A percentile compares a stretch with the other conserved stretches of the same genome.
Conservation (phyloP, 148 eudicot species). For the Amaranthus cruentus region DNA sequence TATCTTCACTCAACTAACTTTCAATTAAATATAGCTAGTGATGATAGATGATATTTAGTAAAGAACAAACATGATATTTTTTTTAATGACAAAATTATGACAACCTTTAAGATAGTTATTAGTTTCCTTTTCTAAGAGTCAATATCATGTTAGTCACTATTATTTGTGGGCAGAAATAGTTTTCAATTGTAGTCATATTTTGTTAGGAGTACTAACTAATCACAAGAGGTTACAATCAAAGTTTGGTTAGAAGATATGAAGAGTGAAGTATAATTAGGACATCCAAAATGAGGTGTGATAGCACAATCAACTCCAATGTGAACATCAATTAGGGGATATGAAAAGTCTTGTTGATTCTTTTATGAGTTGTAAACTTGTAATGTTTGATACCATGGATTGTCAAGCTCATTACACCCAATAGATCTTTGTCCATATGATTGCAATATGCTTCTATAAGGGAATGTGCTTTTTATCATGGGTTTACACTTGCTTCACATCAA, state of each 20-base stretch:
- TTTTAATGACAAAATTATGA: too few relatives aligned
- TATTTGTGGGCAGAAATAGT: too few relatives aligned
- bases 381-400: slow-evolving; percentile 3
- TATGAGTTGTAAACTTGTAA: slow-evolving; percentile 11
- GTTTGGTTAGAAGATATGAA: not conserved
- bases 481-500: slow-evolving; percentile 24
- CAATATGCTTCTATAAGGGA: not conserved
- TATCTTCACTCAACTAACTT: too few relatives aligned
- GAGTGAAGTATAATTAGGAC: not conserved
- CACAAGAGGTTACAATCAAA: not conserved
- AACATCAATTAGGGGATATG: not conserved
- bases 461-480: slow-evolving; percentile 17
- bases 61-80: too few relatives aligned
- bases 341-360: not conserved
- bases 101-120: too few relatives aligned
- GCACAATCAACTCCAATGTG: not conserved
- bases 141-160: too few relatives aligned
- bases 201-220: not conserved
- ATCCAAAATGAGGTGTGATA: slow-evolving; percentile 7
- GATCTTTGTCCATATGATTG: slow-evolving; percentile 16
- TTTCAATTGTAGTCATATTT: too few relatives aligned
- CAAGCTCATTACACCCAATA: slow-evolving; percentile 6
- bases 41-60: too few relatives aligned
- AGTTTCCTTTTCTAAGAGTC: too few relatives aligned
- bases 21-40: too few relatives aligned